Evolutionary conservation across 2,329 filamentous ascomycete genomes (phyloP).

Genomic region (Penicillium sp.): DNA sequence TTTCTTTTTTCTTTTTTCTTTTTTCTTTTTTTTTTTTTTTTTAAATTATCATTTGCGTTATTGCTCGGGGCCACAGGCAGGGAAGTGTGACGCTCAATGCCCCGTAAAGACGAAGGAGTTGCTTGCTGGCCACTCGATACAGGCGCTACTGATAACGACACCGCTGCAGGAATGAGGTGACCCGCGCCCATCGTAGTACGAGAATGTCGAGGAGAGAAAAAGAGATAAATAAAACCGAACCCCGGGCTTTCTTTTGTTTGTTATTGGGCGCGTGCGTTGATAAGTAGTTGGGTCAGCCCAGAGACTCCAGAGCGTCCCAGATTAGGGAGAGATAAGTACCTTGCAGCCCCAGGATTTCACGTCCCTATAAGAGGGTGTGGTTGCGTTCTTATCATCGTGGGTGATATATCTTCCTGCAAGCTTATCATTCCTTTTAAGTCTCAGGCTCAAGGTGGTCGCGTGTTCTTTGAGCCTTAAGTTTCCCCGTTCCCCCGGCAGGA

Average conservation of each 20-base stretch:
- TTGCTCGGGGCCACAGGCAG: no score
- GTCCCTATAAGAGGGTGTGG: conserved; percentile 1
- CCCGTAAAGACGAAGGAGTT: not conserved
- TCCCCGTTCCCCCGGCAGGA: not conserved
- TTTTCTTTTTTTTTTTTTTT: no score
- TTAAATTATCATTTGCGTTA: no score
- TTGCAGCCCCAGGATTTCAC: not conserved
- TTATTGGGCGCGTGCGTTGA: not conserved
- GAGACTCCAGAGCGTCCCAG: not conserved
- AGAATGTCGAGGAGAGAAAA: not conserved
- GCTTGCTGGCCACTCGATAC: not conserved
- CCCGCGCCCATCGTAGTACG: not conserved
- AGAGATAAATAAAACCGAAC: not conserved
- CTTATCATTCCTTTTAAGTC: conserved; percentile 8
- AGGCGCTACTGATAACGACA: conserved; percentile 11
- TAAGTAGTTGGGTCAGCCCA: not conserved
- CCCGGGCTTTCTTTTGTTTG: not conserved
- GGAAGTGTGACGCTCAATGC: not conserved
- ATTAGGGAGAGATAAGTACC: conserved; percentile 4
- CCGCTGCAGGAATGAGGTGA: conserved; percentile 12
- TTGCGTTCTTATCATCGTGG: not conserved
- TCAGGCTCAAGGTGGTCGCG: not conserved
- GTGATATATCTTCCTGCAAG: conserved; percentile 2
- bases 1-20: no score
- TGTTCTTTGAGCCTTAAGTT: not conserved